A percentile compares a stretch with the other conserved stretches of the same genome.
These are phyloP conservation scores for Coniochaeta sp. DNA, from an alignment of 2,329 filamentous ascomycete species.

Conservation along the genomic window DNA sequence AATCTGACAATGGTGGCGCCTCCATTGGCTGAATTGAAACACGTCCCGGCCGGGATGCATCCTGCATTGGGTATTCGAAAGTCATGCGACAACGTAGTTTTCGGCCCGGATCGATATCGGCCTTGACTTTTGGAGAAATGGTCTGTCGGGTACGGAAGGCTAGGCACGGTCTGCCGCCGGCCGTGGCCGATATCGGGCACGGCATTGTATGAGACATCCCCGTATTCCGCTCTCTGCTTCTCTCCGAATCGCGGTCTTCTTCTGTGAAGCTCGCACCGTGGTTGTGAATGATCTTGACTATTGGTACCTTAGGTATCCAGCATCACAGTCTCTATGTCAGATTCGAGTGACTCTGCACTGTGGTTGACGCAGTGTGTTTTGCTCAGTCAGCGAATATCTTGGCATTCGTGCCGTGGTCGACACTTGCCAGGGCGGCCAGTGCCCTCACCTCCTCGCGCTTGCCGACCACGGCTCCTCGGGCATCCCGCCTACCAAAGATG, in stretches of 20 bases:
- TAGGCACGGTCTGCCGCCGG: background rate
- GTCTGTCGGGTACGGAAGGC: background rate
- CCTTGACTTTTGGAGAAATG: background rate
- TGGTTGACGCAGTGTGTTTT: background rate
- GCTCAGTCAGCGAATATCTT: background rate
- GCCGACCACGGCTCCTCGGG: background rate
- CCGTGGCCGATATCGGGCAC: background rate
- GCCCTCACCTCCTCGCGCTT: no score
- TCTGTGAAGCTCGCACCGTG: no score
- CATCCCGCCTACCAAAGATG: background rate
- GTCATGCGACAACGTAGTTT: background rate
- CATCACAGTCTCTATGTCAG: no score
- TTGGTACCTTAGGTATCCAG: no score
- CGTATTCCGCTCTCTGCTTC: no score
- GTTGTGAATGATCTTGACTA: no score
- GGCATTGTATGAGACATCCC: background rate
- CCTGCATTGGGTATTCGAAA: background rate
- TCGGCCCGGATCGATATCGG: slow-evolving; percentile 1
- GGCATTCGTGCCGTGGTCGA: no score
- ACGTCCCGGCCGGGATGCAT: background rate
- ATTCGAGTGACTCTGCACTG: no score
- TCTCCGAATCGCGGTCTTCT: no score
- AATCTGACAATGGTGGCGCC: background rate
- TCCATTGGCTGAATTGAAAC: background rate
- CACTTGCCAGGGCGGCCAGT: no score